Conservation (phyloP, 2,329 filamentous ascomycete genomes). For the Alternaria solani region DNA sequence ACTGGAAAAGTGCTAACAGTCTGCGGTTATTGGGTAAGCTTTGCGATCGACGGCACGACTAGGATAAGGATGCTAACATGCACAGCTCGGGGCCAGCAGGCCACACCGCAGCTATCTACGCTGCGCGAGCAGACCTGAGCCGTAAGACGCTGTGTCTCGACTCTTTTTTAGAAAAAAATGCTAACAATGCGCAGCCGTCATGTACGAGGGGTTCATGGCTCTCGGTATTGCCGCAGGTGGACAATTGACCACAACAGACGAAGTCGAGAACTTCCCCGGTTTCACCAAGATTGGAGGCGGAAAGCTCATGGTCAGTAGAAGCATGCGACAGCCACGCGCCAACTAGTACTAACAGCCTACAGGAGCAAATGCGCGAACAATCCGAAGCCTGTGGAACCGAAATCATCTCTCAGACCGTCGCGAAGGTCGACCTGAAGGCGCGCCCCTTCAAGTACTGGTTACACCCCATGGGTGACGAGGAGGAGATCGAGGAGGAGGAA, state of each 20-base stretch:
- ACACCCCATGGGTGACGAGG: constrained; percentile 78
- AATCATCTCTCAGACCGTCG: constrained; percentile 91
- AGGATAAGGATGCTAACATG: constrained; percentile 38
- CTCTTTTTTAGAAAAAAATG: background rate
- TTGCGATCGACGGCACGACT: constrained; percentile 4
- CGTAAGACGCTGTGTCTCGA: constrained; percentile 59
- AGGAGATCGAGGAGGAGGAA: constrained; percentile 70
- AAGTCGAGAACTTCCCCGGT: constrained; percentile 97
- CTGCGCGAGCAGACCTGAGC: constrained; percentile 91
- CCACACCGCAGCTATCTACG: constrained; percentile 96
- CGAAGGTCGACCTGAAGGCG: constrained; percentile 80
- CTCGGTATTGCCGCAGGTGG: constrained; percentile 96
- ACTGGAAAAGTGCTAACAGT: constrained; percentile 33
- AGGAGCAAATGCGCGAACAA: constrained; percentile 91
- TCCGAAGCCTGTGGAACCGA: constrained; percentile 91
- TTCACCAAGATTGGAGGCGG: constrained; percentile 89
- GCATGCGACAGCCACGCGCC: background rate
- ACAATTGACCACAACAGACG: constrained; percentile 97
- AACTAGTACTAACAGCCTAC: constrained; percentile 19
- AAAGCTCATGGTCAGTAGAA: constrained; percentile 76
- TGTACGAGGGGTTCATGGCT: constrained; percentile 98
- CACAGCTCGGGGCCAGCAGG: constrained; percentile 91
- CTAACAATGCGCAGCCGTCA: constrained; percentile 67
- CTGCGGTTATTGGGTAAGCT: constrained; percentile 49
- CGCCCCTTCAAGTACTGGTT: constrained; percentile 90